A percentile compares a stretch with the other conserved stretches of the same genome.
phyloP scores from a whole-genome alignment of 208 protist species.

The Lotmaria passim region DNA sequence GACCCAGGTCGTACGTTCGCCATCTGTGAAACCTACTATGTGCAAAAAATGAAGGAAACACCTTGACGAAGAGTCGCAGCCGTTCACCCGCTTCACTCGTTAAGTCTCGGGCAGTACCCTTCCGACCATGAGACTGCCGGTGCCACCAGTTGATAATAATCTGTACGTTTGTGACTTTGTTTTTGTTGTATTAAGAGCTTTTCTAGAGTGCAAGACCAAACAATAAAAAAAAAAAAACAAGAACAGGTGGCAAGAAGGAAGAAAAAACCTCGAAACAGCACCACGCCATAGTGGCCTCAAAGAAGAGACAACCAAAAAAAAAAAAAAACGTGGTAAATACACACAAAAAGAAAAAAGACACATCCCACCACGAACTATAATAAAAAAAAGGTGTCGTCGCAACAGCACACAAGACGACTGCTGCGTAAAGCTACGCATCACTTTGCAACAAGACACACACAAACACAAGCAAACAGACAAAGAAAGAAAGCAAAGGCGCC shows the following conservation, averaged over 20 bases:
- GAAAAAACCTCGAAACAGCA: background rate
- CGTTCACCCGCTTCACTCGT: too few relatives aligned
- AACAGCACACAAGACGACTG: too few relatives aligned
- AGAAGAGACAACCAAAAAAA: background rate
- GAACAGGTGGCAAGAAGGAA: background rate
- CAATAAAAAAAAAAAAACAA: too few relatives aligned
- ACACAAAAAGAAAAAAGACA: background rate
- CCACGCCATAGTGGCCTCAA: too few relatives aligned
- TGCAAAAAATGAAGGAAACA: too few relatives aligned
- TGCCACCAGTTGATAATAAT: background rate
- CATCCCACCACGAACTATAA: background rate
- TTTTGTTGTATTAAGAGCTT: background rate
- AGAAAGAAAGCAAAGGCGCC: too few relatives aligned
- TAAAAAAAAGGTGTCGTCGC: background rate
- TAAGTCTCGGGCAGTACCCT: background rate
- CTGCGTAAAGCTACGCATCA: too few relatives aligned
- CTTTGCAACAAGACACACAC: background rate
- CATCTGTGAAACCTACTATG: too few relatives aligned
- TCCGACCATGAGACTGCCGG: background rate
- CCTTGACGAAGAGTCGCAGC: too few relatives aligned
- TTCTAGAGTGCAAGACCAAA: background rate
- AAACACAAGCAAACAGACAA: background rate
- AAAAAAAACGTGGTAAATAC: slow-evolving; percentile 1
- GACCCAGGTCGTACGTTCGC: too few relatives aligned
- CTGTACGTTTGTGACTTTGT: background rate